Percentiles rank a stretch among this genome's conserved stretches.
phyloP scores from a whole-genome alignment of 2,329 filamentous ascomycete species.

The Fusarium sp. region DNA sequence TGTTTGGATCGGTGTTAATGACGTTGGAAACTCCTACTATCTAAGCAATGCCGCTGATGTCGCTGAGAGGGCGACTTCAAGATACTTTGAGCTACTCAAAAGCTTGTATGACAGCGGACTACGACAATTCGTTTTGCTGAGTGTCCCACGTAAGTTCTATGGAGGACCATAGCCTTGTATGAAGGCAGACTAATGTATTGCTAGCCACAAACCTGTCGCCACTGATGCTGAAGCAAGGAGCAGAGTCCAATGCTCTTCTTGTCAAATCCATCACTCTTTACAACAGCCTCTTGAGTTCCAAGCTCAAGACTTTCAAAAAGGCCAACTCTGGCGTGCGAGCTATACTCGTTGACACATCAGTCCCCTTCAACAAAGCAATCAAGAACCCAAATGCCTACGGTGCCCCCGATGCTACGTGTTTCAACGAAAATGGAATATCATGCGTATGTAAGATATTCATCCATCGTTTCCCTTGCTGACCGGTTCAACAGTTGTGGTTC shows the following conservation, averaged over 20 bases:
- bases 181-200: background rate
- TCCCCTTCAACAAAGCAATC: conserved; percentile 54
- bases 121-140: conserved; percentile 67
- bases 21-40: conserved; percentile 60
- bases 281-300: conserved; percentile 48
- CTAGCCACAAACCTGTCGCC: conserved; percentile 54
- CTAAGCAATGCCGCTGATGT: conserved; percentile 45
- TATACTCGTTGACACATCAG: conserved; percentile 52
- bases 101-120: conserved; percentile 62
- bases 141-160: conserved; percentile 57
- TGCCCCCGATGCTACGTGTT: conserved; percentile 54
- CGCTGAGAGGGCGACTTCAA: conserved; percentile 52
- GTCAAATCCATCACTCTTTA: conserved; percentile 50
- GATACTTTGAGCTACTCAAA: conserved; percentile 54
- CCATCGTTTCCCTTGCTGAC: background rate
- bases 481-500: conserved; percentile 50
- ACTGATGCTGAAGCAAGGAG: conserved; percentile 41
- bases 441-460: conserved; percentile 43
- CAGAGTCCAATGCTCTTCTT: conserved; percentile 44
- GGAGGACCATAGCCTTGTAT: accelerated
- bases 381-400: conserved; percentile 54
- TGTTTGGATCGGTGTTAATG: conserved; percentile 65
- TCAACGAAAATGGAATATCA: conserved; percentile 52
- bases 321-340: conserved; percentile 48
- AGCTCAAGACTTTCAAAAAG: conserved; percentile 47